Conservation (phyloP, 306 rosid species). For the Styphnolobium japonicum region DNA sequence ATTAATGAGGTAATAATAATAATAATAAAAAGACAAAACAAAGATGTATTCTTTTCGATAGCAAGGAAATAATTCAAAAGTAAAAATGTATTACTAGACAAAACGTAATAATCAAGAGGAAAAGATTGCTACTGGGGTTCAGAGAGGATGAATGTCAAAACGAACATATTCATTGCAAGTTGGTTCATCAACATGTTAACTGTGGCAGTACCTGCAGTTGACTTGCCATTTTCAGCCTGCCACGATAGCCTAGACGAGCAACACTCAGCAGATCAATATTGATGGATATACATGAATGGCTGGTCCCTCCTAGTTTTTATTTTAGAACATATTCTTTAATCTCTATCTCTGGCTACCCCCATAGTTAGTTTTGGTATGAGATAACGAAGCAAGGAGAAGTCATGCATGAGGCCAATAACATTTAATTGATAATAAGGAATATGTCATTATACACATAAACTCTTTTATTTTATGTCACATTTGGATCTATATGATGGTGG, state of each 20-base stretch:
- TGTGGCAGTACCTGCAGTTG: conserved; percentile 11
- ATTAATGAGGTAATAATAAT: too few relatives aligned
- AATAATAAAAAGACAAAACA: too few relatives aligned
- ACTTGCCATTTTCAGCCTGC: conserved; percentile 21
- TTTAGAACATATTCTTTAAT: conserved; percentile 42
- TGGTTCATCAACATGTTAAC: conserved; percentile 25
- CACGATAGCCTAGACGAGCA: not conserved
- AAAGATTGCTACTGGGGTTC: not conserved
- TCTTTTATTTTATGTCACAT: not conserved
- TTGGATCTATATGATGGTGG: not conserved
- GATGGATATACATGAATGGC: not conserved
- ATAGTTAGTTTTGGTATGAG: not conserved
- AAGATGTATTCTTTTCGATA: not conserved
- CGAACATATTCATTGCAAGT: conserved; percentile 46
- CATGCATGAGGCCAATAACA: not conserved
- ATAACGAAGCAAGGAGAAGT: not conserved
- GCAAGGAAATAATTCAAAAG: not conserved
- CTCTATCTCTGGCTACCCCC: not conserved
- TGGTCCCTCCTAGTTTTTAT: conserved; percentile 26
- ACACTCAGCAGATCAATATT: not conserved
- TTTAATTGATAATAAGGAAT: conserved; percentile 14
- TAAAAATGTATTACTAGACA: not conserved
- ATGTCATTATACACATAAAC: conserved; percentile 17
- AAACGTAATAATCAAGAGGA: not conserved
- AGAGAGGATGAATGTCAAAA: conserved; percentile 30